Percentiles rank a stretch among this genome's conserved stretches.
Evolutionary conservation across 139 green algal species (phyloP).

Genomic region (Prasinococcaceae sp.): DNA sequence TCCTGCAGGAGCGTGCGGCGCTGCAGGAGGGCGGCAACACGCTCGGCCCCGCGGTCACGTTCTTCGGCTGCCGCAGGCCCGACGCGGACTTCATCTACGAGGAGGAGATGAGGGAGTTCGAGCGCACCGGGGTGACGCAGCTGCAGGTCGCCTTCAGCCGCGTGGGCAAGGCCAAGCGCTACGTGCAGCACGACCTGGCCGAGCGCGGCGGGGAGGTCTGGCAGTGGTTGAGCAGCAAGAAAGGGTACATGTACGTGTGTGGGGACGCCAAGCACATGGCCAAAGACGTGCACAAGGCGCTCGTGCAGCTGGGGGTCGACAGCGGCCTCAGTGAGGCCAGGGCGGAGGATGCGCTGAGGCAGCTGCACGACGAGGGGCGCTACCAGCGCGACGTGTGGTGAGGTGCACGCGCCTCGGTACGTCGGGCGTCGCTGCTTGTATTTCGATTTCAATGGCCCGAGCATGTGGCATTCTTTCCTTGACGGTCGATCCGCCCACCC

Average conservation of each 20-base stretch:
- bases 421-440: too few relatives aligned
- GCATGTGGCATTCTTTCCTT: too few relatives aligned
- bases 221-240: conserved; percentile 9
- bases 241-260: conserved; percentile 75
- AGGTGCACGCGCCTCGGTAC: not conserved
- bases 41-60: conserved; percentile 18
- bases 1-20: conserved; percentile 74
- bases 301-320: conserved; percentile 39
- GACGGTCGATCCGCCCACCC: too few relatives aligned
- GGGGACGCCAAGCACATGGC: conserved; percentile 92
- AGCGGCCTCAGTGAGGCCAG: conserved; percentile 29
- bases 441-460: too few relatives aligned
- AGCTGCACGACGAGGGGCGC: conserved; percentile 42
- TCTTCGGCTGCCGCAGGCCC: conserved; percentile 19
- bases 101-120: conserved; percentile 20
- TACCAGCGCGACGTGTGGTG: conserved; percentile 90
- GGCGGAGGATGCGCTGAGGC: conserved; percentile 58
- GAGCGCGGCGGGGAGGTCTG: conserved; percentile 22
- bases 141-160: conserved; percentile 22
- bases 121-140: not conserved
- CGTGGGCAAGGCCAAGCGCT: conserved; percentile 13
- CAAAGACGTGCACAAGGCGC: conserved; percentile 73
- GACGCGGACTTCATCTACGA: conserved; percentile 30
- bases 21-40: conserved; percentile 13
- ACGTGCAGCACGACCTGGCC: conserved; percentile 23